phyloP scores from a whole-genome alignment of 495 filamentous ascomycete species.

The Chaetomium tenue region DNA sequence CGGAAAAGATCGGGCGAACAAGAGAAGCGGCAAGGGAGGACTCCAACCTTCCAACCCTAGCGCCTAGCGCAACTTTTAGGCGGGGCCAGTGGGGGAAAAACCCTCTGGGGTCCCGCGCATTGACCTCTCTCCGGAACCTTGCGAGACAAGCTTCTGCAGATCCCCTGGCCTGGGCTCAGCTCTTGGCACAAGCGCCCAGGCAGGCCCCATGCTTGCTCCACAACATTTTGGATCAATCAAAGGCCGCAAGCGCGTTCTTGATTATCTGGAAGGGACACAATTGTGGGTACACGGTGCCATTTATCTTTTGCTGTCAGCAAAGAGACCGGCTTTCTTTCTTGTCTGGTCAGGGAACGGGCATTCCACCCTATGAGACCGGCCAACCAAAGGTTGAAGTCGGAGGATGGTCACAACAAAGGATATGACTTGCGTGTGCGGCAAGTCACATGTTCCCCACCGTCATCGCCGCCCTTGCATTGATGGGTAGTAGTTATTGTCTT shows the following conservation, averaged over 20 bases:
- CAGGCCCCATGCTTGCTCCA: background rate
- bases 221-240: background rate
- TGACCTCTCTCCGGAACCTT: constrained; percentile 12
- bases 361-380: background rate
- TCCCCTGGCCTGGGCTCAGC: constrained; percentile 11
- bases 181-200: background rate
- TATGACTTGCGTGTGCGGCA: constrained; percentile 24
- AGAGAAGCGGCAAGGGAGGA: background rate
- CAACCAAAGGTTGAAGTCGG: background rate
- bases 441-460: constrained; percentile 25
- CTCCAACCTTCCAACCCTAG: background rate
- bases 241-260: background rate
- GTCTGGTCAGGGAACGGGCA: background rate
- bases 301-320: background rate
- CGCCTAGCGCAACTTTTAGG: too few relatives aligned
- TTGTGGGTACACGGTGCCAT: background rate
- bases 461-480: background rate
- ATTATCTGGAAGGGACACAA: background rate
- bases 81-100: background rate
- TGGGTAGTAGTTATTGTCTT: background rate
- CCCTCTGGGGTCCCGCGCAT: constrained; percentile 6
- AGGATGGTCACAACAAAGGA: background rate
- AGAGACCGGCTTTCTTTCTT: background rate
- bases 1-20: constrained; percentile 10
- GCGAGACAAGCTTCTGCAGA: constrained; percentile 25